phyloP scores from a whole-genome alignment of 139 green algal species.

The Edaphochlamys debaryana region DNA sequence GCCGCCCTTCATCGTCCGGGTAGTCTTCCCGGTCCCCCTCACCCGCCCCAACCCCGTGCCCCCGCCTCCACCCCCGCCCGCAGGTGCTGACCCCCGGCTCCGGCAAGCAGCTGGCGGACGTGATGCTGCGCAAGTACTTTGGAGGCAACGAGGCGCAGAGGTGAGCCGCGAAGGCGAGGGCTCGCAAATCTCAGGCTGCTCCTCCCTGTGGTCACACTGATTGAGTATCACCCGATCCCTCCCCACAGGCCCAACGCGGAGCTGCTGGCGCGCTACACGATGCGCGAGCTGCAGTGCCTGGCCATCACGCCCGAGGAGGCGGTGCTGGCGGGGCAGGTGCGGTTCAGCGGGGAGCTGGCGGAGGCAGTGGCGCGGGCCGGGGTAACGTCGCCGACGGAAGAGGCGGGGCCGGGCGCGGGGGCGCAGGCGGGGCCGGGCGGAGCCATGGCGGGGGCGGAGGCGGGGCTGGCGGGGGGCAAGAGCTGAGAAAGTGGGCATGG shows the following conservation, averaged over 20 bases:
- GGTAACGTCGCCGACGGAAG: background rate
- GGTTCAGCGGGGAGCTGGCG: constrained; percentile 36
- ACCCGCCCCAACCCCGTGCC: too few relatives aligned
- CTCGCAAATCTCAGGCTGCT: too few relatives aligned
- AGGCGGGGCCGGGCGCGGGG: background rate
- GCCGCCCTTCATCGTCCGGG: too few relatives aligned
- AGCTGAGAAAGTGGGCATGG: too few relatives aligned
- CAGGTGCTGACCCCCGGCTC: background rate
- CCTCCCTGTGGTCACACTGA: too few relatives aligned
- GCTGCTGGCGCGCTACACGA: constrained; percentile 56
- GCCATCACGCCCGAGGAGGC: constrained; percentile 44
- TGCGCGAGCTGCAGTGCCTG: constrained; percentile 59
- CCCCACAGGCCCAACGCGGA: constrained; percentile 6
- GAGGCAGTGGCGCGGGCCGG: constrained; percentile 4
- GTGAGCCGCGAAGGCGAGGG: background rate
- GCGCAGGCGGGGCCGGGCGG: background rate
- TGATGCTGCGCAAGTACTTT: constrained; percentile 53
- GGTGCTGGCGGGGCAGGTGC: constrained; percentile 51
- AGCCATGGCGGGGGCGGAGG: background rate
- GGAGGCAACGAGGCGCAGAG: constrained; percentile 41
- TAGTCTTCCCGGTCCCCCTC: too few relatives aligned
- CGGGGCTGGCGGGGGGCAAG: background rate
- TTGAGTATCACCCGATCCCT: background rate
- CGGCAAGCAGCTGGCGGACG: constrained; percentile 19
- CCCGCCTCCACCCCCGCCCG: too few relatives aligned